Base-by-base conservation (phyloP, 371 early-diverging fungal genomes). In the Mucor mucedo region DNA sequence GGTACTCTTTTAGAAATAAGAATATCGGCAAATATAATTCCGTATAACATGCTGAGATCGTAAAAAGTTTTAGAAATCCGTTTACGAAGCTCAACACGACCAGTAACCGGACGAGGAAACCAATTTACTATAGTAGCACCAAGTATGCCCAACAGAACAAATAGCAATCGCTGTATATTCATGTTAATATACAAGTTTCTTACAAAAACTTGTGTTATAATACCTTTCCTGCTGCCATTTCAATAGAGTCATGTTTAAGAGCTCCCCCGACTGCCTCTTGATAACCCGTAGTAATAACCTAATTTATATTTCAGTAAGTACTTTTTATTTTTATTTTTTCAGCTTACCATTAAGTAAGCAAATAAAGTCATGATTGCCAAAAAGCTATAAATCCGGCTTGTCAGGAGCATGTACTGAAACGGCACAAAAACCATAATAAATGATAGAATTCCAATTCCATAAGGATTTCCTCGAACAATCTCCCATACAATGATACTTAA, bases 211-310 rank as follows among this genome's bases (percentile, higher is more conserved):
- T 21, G 0, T 6, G 0, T 6, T 39, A 39, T 35, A 47, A 47
- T 73, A 79, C 80, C 77, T 77, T 79, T 42, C 80, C 80, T 4
- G 80, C 77, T 13, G 75, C 59, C 6, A 69, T 66, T 66, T 70
- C 77, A 14, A 75, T 75, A 16, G 47, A 41, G 38, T 75, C 70
- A 52, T 60, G 29, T 9, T 35, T 35, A 2, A 32, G 30, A 6
- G 41, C 21, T 13, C 55, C 70, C 1, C 62, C 55, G 2, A 65
- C 49, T 6, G 57, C 56, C 28, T 58, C 65, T 33, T 77, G 63
- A 41, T 69, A 75, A 2, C 60, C 70, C 35, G 73, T 75, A 16
- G 66, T 53, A 7, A 68, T 59, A 11, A 79, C 27, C 66, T 60
- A 16, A 29, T 3, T 29, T 30, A 52, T 29, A 8, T 42, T n/a